Conservation (phyloP, 352 stramenopile species). For the Globisporangium recalcitrans region DNA sequence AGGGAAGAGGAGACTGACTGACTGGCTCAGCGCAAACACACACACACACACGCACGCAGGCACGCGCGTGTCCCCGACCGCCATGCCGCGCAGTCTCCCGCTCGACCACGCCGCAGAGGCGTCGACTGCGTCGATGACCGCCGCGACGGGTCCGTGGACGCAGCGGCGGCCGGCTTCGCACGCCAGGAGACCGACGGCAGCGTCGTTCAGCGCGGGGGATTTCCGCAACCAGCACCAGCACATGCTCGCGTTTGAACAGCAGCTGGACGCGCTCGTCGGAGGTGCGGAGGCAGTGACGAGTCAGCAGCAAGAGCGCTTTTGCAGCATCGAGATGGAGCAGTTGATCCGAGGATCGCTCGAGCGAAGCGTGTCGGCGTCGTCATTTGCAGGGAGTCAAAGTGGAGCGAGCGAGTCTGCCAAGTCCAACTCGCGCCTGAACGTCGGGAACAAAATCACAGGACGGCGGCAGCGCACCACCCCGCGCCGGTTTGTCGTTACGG, state of each 20-base stretch:
- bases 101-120: neutral
- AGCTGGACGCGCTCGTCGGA: slow-evolving; percentile 15
- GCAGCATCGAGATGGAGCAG: slow-evolving; percentile 7
- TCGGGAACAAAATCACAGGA: slow-evolving; percentile 40
- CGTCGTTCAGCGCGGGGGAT: slow-evolving; percentile 23
- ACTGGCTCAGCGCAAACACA: too few relatives aligned
- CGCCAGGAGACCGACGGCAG: slow-evolving; percentile 11
- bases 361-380: slow-evolving; percentile 13
- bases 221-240: slow-evolving; percentile 7
- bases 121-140: slow-evolving; percentile 9
- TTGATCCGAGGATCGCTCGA: slow-evolving; percentile 4
- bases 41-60: too few relatives aligned
- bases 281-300: neutral
- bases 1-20: too few relatives aligned
- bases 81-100: slow-evolving; percentile 17
- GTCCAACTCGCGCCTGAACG: neutral
- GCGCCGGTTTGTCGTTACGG: slow-evolving; percentile 67
- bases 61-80: neutral
- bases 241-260: slow-evolving; percentile 14
- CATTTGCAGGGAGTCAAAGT: slow-evolving; percentile 7
- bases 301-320: slow-evolving; percentile 1
- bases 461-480: slow-evolving; percentile 50
- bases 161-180: neutral
- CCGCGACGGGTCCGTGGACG: slow-evolving; percentile 9
- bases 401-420: neutral